Percentiles rank a stretch among this genome's conserved stretches.
phyloP scores from a whole-genome alignment of 345 rosid genomes.

The Diplotaxis tenuifolia region DNA sequence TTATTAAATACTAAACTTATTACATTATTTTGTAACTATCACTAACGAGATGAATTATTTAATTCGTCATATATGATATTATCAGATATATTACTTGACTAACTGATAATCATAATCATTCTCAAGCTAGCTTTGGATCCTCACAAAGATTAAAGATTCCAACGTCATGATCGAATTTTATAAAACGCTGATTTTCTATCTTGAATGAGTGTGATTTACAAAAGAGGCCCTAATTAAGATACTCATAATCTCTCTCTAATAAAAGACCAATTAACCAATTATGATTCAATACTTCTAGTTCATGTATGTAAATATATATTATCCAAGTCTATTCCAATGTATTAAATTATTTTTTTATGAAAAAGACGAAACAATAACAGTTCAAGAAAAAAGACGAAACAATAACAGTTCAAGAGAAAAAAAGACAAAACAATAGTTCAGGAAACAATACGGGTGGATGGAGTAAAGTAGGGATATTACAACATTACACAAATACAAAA shows the following conservation, averaged over 20 bases:
- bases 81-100: too few species aligned
- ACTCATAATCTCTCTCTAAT: not conserved
- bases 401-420: not conserved
- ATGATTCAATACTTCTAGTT: not conserved
- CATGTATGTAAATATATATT: not conserved
- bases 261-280: not conserved
- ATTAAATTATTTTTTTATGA: not conserved
- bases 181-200: not conserved
- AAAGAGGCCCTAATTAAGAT: not conserved
- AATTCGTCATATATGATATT: not conserved
- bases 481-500: conserved; percentile 18
- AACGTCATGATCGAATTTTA: not conserved
- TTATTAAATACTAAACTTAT: not conserved
- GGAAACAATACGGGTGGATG: not conserved
- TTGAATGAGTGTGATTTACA: not conserved
- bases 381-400: not conserved
- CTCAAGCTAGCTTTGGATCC: not conserved
- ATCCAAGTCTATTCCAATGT: not conserved
- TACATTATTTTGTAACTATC: not conserved
- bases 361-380: not conserved
- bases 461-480: not conserved
- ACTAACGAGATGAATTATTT: not conserved
- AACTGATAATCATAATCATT: not conserved
- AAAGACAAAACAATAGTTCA: conserved; percentile 13
- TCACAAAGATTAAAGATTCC: not conserved